Evolutionary conservation across 2,329 filamentous ascomycete species (phyloP).

Genomic region (Diaporthe vaccinii): DNA sequence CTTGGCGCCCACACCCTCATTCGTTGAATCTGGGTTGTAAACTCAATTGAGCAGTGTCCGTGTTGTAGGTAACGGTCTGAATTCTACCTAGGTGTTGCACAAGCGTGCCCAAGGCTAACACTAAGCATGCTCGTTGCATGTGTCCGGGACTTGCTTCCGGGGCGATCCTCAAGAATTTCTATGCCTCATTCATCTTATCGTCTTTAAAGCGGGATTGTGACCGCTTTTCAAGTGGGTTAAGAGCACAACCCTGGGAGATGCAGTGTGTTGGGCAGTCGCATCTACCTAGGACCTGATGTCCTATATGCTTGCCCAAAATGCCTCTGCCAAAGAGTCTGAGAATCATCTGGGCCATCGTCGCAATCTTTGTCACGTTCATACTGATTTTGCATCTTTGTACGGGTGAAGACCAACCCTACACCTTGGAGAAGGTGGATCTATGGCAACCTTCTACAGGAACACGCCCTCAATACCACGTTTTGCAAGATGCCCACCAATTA

Average conservation of each 20-base stretch:
- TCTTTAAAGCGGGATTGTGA: background rate
- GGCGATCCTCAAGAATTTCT: background rate
- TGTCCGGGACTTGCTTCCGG: background rate
- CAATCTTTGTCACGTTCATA: background rate
- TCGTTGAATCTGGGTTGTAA: background rate
- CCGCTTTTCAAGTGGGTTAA: background rate
- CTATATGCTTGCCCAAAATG: background rate
- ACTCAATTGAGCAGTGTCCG: background rate
- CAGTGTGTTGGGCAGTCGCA: background rate
- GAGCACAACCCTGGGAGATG: background rate
- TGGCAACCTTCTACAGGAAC: background rate
- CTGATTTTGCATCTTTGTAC: background rate
- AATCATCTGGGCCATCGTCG: background rate
- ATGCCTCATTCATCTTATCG: background rate
- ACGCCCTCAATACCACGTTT: background rate
- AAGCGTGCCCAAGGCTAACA: background rate
- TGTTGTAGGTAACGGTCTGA: background rate
- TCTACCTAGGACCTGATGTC: background rate
- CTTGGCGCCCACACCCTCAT: background rate
- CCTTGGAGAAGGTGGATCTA: background rate
- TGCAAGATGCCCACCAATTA: conserved; percentile 8
- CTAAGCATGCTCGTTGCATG: background rate
- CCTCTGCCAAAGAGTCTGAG: background rate
- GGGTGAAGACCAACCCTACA: background rate
- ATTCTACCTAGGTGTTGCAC: background rate